Evolutionary conservation across 2,329 filamentous ascomycete species (phyloP), one percentile per base, ranked within the genome.

Genomic region (Xylariaceae sp.): DNA sequence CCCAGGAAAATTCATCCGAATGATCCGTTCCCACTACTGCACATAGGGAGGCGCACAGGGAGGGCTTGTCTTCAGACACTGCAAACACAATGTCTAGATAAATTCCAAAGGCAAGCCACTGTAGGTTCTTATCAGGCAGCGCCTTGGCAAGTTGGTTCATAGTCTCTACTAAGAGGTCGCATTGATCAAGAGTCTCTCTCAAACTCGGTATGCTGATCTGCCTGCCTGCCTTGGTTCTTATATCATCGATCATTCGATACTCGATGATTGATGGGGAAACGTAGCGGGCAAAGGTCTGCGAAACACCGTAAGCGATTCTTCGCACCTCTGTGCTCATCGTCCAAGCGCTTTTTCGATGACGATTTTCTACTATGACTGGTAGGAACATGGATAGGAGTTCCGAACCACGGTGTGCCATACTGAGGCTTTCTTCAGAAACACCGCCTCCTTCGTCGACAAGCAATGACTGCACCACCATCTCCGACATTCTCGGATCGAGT

Each of bases 1-100:
- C 72, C 87, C 86, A 89, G 1, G 73, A 69, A 58, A 66, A 44
- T 61, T 58, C 42, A 34, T 69, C 58, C 11, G 73, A 49, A 1
- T 28, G 22, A 28, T 7, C 22, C 7, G 22, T 28, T 28, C 22
- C 22, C 4, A 28, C 22, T 28, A 28, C 22, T 28, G 22, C 22
- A 7, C 22, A 28, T 4, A 28, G 22, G 4, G 22, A 28, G 7
- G 22, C 22, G 22, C 22, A 28, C 22, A 28, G 22, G 7, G 22
- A 28, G 22, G 22, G 22, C 22, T 28, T 28, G 22, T 60, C 63
- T 34, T 71, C 64, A 3, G 61, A 58, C 7, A 56, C 47, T 0
- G 70, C 66, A 61, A 63, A 66, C 42, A 60, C 46, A 3, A 73
- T 59, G 12, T 76, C 73, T 31, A 70, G 63, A 42, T 67, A 69